phyloP scores from a whole-genome alignment of 495 filamentous ascomycete genomes.

The Aspergillus sclerotioniger region DNA sequence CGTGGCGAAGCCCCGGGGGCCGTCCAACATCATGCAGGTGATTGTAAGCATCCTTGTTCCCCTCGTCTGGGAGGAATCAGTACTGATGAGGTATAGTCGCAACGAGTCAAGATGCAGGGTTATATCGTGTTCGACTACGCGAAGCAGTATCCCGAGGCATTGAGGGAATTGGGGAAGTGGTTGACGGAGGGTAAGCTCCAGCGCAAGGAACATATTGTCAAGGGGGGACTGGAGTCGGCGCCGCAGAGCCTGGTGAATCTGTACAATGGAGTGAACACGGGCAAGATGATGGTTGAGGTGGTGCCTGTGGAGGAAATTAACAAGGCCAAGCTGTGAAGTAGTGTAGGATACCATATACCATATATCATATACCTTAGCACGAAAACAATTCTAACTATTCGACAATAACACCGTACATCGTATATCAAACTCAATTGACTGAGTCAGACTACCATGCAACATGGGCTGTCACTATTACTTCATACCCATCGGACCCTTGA shows the following conservation, averaged over 20 bases:
- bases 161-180: conserved; percentile 48
- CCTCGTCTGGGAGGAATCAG: not conserved
- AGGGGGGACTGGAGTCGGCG: conserved; percentile 50
- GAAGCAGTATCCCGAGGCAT: conserved; percentile 42
- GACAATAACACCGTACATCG: not conserved
- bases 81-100: conserved; percentile 36
- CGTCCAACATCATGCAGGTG: conserved; percentile 47
- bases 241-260: conserved; percentile 49
- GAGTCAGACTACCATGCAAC: not conserved
- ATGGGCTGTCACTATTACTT: not conserved
- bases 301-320: conserved; percentile 34
- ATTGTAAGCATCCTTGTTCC: conserved; percentile 46
- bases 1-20: conserved; percentile 42
- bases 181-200: conserved; percentile 54
- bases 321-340: conserved; percentile 33
- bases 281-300: conserved; percentile 52
- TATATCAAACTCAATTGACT: not conserved
- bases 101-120: conserved; percentile 54
- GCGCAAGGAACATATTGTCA: conserved; percentile 54
- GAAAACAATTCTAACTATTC: not conserved
- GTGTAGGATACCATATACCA: no score
- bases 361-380: not conserved
- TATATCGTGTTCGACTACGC: conserved; percentile 57
- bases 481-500: no score
- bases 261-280: conserved; percentile 52